A percentile compares a stretch with the other conserved stretches of the same genome.
phyloP scores from a whole-genome alignment of 83 land plant species.

The Isoetes engelmannii region DNA sequence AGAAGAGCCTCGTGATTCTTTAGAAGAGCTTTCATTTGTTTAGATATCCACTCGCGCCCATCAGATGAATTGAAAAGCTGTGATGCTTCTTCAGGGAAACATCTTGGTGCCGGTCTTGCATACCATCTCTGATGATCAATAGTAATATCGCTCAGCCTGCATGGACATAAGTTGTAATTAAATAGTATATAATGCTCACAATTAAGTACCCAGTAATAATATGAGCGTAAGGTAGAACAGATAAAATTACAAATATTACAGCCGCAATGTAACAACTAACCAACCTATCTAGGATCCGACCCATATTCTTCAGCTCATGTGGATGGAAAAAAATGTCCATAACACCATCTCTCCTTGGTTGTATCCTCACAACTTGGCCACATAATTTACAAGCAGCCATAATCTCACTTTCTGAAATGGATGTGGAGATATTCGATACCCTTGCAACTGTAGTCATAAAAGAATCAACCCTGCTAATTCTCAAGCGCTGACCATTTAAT shows the following conservation, averaged over 20 bases:
- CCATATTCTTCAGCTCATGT: background rate
- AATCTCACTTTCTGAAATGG: slow-evolving; percentile 7
- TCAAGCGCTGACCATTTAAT: background rate
- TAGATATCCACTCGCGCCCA: too few relatives aligned
- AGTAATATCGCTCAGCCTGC: background rate
- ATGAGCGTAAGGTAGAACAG: background rate
- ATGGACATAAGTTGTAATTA: background rate
- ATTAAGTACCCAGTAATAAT: background rate
- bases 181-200: background rate
- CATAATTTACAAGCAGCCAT: background rate
- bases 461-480: slow-evolving; percentile 5
- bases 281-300: slow-evolving; percentile 8
- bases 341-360: slow-evolving; percentile 7
- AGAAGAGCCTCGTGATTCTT: too few relatives aligned
- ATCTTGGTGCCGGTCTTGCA: background rate
- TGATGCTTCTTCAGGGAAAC: background rate
- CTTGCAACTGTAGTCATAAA: slow-evolving; percentile 9
- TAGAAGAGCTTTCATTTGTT: too few relatives aligned
- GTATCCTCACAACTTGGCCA: slow-evolving; percentile 10
- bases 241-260: background rate
- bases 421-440: slow-evolving; percentile 2
- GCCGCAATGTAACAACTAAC: background rate
- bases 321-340: slow-evolving; percentile 3
- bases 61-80: too few relatives aligned
- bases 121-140: background rate